Evolutionary conservation across 1,284 basidiomycete genomes (phyloP).

Genomic region (Pascua guehoae): DNA sequence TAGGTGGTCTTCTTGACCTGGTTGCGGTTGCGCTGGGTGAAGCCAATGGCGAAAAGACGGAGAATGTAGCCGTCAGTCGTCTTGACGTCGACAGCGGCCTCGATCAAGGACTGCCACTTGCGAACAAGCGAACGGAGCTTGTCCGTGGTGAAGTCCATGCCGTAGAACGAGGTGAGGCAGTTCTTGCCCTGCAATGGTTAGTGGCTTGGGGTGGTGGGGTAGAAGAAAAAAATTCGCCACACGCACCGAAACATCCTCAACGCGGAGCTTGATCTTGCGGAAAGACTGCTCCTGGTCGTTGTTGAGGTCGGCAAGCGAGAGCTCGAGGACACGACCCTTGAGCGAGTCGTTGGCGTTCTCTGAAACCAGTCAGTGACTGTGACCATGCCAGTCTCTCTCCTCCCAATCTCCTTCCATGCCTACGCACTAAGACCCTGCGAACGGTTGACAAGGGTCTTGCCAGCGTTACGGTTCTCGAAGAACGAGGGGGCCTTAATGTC

Average conservation of each 20-base stretch:
- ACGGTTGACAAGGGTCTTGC: conserved; percentile 98
- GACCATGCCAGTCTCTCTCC: neutral
- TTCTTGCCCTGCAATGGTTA: conserved; percentile 75
- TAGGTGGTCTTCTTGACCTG: conserved; percentile 99
- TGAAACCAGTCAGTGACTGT: conserved; percentile 38
- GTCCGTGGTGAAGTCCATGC: conserved; percentile 99
- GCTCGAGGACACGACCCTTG: conserved; percentile 94
- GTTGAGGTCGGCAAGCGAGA: conserved; percentile 96
- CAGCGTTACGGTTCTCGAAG: conserved; percentile 95
- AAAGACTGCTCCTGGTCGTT: conserved; percentile 99
- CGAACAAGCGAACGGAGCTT: conserved; percentile 99
- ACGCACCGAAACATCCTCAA: conserved; percentile 74
- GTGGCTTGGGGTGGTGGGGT: neutral
- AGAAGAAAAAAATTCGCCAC: neutral
- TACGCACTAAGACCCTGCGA: conserved; percentile 93
- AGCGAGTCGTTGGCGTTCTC: conserved; percentile 99
- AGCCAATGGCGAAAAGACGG: conserved; percentile 97
- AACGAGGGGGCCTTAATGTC: conserved; percentile 98
- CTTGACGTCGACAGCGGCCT: conserved; percentile 98
- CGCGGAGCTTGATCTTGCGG: conserved; percentile 98
- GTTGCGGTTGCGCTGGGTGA: conserved; percentile 94
- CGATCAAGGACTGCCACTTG: conserved; percentile 99
- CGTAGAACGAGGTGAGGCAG: conserved; percentile 99
- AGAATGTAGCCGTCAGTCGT: conserved; percentile 99
- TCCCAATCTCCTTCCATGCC: no score